Evolutionary conservation across 805 yeast genomes (phyloP).

Genomic region (Soucietia sequanensis): DNA sequence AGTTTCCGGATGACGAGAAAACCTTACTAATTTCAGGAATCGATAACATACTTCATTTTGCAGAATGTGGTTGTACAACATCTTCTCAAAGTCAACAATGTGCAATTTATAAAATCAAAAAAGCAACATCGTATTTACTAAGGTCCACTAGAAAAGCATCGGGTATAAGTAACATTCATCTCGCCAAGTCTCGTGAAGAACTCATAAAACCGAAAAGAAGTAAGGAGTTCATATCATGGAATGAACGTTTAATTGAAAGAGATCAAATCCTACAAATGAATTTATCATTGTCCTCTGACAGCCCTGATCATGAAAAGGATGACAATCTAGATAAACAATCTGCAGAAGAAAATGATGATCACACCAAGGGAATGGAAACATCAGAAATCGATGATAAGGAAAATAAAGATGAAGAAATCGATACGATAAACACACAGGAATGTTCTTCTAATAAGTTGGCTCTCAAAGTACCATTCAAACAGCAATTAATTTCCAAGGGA

Average conservation of each 20-base stretch:
- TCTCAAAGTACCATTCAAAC: slow-evolving; percentile 24
- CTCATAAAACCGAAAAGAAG: slow-evolving; percentile 29
- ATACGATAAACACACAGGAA: neutral
- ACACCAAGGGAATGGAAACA: slow-evolving; percentile 4
- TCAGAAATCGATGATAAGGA: too few relatives aligned
- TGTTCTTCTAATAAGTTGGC: too few relatives aligned
- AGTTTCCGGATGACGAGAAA: slow-evolving; percentile 51
- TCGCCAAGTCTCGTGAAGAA: slow-evolving; percentile 38
- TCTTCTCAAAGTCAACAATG: slow-evolving; percentile 47
- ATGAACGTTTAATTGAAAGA: slow-evolving; percentile 28
- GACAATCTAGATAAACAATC: slow-evolving; percentile 5
- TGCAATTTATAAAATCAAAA: slow-evolving; percentile 57
- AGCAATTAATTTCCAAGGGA: slow-evolving; percentile 20
- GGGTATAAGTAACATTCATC: slow-evolving; percentile 33
- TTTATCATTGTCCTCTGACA: slow-evolving; percentile 16
- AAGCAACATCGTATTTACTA: slow-evolving; percentile 56
- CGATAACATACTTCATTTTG: slow-evolving; percentile 58
- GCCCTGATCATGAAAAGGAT: slow-evolving; percentile 17
- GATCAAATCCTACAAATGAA: slow-evolving; percentile 25
- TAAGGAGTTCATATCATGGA: slow-evolving; percentile 36
- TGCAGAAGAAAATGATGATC: slow-evolving; percentile 4
- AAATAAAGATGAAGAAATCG: slow-evolving; percentile 4
- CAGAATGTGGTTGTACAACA: slow-evolving; percentile 61
- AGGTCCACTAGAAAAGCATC: slow-evolving; percentile 57
- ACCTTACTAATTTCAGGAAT: slow-evolving; percentile 57